Percentiles rank a stretch among this genome's conserved stretches.
Conservation (phyloP, 371 early-diverging fungal species). For the Mucor saturninus region DNA sequence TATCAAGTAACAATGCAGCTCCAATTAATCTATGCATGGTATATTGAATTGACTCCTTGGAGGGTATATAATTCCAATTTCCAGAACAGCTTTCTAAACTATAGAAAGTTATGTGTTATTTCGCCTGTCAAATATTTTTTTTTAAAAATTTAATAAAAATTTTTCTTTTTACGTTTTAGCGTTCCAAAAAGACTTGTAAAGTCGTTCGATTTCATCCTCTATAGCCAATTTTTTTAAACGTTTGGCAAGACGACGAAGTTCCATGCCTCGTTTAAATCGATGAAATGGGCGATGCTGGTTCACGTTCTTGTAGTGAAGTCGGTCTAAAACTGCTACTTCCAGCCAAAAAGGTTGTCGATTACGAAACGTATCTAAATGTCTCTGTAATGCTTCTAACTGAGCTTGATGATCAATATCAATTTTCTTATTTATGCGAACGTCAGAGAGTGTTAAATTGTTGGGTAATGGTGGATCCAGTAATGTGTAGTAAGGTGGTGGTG, state of each 20-base stretch:
- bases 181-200: slow-evolving; percentile 44
- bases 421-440: slow-evolving; percentile 38
- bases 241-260: slow-evolving; percentile 36
- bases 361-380: slow-evolving; percentile 19
- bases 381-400: slow-evolving; percentile 23
- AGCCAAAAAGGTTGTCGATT: slow-evolving; percentile 42
- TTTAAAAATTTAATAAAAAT: background rate
- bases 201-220: slow-evolving; percentile 31
- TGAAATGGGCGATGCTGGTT: slow-evolving; percentile 49
- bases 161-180: slow-evolving; percentile 29
- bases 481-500: slow-evolving; percentile 29
- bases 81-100: slow-evolving; percentile 34
- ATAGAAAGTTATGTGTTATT: background rate
- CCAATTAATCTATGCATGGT: slow-evolving; percentile 45
- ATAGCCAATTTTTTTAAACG: slow-evolving; percentile 35
- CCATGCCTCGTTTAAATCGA: slow-evolving; percentile 38
- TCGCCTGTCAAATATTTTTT: background rate
- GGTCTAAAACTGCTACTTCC: slow-evolving; percentile 40
- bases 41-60: slow-evolving; percentile 42
- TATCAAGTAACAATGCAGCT: slow-evolving; percentile 41
- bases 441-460: slow-evolving; percentile 16
- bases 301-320: slow-evolving; percentile 38
- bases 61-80: slow-evolving; percentile 40
- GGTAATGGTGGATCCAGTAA: slow-evolving; percentile 30
- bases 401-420: slow-evolving; percentile 30